Base-by-base conservation (phyloP, 441 rosid genomes). In the Lagerstroemia fauriei region DNA sequence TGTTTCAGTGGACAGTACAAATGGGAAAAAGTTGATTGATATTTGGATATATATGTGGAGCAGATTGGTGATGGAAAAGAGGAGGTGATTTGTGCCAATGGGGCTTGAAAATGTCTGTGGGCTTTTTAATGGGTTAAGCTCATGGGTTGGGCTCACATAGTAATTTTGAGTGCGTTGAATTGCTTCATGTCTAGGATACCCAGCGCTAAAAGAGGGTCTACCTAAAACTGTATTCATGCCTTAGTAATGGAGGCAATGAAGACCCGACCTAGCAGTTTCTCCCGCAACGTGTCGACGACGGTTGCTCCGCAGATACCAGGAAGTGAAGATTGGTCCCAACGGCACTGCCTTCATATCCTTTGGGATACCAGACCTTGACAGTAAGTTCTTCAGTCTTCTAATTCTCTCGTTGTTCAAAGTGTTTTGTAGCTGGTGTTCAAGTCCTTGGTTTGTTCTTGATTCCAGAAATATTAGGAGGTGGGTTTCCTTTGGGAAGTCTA, bases 301-400 rank as follows among this genome's bases (percentile, higher is more conserved):
- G 78, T 92, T 27, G 75, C 92, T 0, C 70, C 92, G 66, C 92
- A 85, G 78, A 79, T 76, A 69, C 97, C 95, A 48, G 98, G 97
- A n/a, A 81, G 84, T 96, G 84, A 94, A 92, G 85, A 86, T 87
- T 48, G 98, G 98, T 80, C 96, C 99, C 48, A 95, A 93, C 80
- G 95, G 93, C 89, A 90, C 92, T 32, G 85, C 88, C 78, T 89
- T 92, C 61, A 78, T 93, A 44, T 94, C 99, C 0, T 89, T 97
- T 9, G 98, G 99, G 48, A 91, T 96, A 79, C 91, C 95, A 48
- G 96, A 95, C 84, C 97, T 96, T 78, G 99, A 96, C 88, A 92
- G 98, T 95, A 88, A 90, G 83, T 29, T 80, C 78, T 83, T 78
- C 53, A 31, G 50, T 63, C 61, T n/a, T 70, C 12, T 17, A 31